phyloP scores from a whole-genome alignment of 306 rosid genomes.

The Dalbergia oliveri region DNA sequence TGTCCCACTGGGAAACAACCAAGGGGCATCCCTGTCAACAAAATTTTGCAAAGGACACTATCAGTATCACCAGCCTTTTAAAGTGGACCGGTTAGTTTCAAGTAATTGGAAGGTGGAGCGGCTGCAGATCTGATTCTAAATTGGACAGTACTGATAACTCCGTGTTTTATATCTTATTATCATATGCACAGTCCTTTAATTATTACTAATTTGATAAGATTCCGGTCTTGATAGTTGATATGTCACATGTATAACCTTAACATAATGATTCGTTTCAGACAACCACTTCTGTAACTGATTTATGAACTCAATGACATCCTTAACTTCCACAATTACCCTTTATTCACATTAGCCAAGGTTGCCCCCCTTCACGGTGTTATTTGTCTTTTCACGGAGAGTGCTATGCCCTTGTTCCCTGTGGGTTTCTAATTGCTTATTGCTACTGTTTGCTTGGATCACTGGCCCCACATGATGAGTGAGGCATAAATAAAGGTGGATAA shows the following conservation, averaged over 20 bases:
- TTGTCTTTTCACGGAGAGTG: neutral
- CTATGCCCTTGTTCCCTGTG: neutral
- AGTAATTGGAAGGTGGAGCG: neutral
- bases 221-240: constrained; percentile 40
- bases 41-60: neutral
- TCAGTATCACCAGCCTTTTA: neutral
- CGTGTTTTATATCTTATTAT: neutral
- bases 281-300: neutral
- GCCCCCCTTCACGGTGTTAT: too few relatives aligned
- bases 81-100: neutral
- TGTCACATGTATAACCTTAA: constrained; percentile 23
- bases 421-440: neutral
- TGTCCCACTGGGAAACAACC: neutral
- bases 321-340: constrained; percentile 2
- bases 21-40: neutral
- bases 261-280: constrained; percentile 28
- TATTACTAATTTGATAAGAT: constrained; percentile 32
- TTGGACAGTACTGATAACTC: neutral
- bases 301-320: neutral
- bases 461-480: constrained; percentile 28
- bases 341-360: neutral
- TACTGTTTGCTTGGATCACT: neutral
- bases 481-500: neutral
- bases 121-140: neutral
- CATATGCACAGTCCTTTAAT: constrained; percentile 5